These are phyloP conservation scores for Solanum verrucosum DNA, from an alignment of 257 asterid genomes.

Conservation along the genomic window DNA sequence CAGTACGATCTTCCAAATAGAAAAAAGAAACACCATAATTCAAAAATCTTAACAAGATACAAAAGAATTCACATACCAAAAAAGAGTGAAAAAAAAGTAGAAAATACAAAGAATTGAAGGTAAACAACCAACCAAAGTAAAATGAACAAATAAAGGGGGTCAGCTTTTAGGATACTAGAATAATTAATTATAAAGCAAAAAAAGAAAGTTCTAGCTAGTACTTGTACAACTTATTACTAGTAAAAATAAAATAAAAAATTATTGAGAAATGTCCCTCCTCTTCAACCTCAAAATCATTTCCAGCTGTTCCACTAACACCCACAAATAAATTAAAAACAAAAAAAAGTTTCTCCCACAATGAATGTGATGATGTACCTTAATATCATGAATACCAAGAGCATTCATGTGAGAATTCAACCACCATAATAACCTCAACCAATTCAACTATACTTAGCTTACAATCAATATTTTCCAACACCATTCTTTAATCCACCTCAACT, in stretches of 20 bases:
- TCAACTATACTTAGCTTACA: background rate
- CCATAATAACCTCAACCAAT: background rate
- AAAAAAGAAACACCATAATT: background rate
- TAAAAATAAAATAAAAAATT: background rate
- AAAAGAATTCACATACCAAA: conserved; percentile 4
- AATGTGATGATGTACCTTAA: background rate
- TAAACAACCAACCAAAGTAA: background rate
- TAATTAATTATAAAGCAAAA: background rate
- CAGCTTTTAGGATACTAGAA: background rate
- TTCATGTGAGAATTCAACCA: conserved; percentile 6
- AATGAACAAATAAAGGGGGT: background rate
- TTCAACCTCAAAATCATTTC: background rate
- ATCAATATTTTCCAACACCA: background rate
- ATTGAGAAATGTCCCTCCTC: background rate
- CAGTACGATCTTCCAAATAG: too few species aligned
- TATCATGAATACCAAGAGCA: background rate
- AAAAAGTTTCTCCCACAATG: background rate
- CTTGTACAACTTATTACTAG: background rate
- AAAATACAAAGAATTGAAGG: background rate
- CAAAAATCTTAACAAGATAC: background rate
- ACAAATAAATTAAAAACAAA: background rate
- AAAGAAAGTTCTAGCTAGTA: background rate
- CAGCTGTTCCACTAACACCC: background rate
- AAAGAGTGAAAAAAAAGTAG: background rate
- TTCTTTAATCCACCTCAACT: conserved; percentile 36